phyloP scores from a whole-genome alignment of 805 yeast species.

The Candida dendrica region DNA sequence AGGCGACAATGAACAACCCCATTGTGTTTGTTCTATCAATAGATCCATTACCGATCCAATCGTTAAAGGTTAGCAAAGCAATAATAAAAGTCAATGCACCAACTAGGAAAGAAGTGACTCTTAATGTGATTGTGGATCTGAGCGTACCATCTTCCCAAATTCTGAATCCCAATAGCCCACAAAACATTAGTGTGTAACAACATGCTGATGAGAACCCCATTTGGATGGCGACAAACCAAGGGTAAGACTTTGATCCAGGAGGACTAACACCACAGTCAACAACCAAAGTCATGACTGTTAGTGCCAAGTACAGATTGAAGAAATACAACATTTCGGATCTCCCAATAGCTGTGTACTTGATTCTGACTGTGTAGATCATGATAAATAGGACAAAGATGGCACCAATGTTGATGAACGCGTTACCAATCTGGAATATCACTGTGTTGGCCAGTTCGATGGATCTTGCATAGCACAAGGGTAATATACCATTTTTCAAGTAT shows the following conservation, averaged over 20 bases:
- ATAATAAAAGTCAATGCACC: slow-evolving; percentile 63
- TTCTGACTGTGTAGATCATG: slow-evolving; percentile 68
- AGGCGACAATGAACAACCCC: slow-evolving; percentile 65
- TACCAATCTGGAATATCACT: slow-evolving; percentile 81
- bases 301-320: slow-evolving; percentile 50
- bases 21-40: slow-evolving; percentile 47
- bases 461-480: slow-evolving; percentile 78
- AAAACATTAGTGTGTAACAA: slow-evolving; percentile 60
- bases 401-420: slow-evolving; percentile 78
- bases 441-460: slow-evolving; percentile 87
- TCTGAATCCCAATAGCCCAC: slow-evolving; percentile 80
- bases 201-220: slow-evolving; percentile 65
- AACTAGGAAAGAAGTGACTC: slow-evolving; percentile 45
- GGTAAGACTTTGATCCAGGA: slow-evolving; percentile 67
- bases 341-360: slow-evolving; percentile 93
- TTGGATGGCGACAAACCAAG: slow-evolving; percentile 80
- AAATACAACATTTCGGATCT: slow-evolving; percentile 77
- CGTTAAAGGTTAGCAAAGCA: slow-evolving; percentile 64
- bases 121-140: slow-evolving; percentile 49
- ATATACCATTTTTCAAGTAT: slow-evolving; percentile 47
- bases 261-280: slow-evolving; percentile 93
- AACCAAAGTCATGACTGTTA: slow-evolving; percentile 59
- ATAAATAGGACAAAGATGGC: slow-evolving; percentile 57
- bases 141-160: slow-evolving; percentile 92
- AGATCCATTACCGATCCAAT: slow-evolving; percentile 41